A percentile compares a stretch with the other conserved stretches of the same genome.
These are phyloP conservation scores for Gleditsia sinensis DNA, from an alignment of 306 rosid genomes.

Conservation along the genomic window DNA sequence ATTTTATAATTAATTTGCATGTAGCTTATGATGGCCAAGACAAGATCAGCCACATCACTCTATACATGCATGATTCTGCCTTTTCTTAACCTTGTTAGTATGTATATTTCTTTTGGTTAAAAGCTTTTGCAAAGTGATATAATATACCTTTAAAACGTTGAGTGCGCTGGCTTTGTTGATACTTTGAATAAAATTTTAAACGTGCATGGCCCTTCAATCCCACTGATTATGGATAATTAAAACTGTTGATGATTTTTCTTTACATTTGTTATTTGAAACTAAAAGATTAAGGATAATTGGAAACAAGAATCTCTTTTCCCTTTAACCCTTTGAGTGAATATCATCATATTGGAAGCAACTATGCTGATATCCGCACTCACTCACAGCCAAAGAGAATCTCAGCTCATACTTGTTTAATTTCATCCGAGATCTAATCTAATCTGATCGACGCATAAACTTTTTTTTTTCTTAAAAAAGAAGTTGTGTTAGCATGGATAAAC, in stretches of 20 bases:
- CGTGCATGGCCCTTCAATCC: slow-evolving; percentile 4
- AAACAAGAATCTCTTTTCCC: slow-evolving; percentile 26
- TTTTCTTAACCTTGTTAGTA: neutral
- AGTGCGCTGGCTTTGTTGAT: slow-evolving; percentile 29
- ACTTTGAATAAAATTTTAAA: neutral
- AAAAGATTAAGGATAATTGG: neutral
- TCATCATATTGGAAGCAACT: slow-evolving; percentile 28
- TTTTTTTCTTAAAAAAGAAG: neutral
- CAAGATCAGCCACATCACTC: slow-evolving; percentile 18
- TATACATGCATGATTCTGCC: neutral
- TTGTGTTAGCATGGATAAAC: neutral
- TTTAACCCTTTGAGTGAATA: neutral
- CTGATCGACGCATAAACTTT: slow-evolving; percentile 20
- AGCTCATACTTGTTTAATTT: slow-evolving; percentile 20
- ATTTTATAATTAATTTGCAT: neutral
- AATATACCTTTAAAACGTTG: slow-evolving; percentile 15
- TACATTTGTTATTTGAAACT: too few species aligned
- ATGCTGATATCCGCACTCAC: slow-evolving; percentile 18
- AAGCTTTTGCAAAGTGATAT: slow-evolving; percentile 17
- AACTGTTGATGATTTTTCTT: neutral
- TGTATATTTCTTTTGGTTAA: neutral
- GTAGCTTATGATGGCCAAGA: slow-evolving; percentile 1
- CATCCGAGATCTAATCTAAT: slow-evolving; percentile 21
- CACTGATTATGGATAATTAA: neutral
- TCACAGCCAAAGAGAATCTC: slow-evolving; percentile 32